Evolutionary conservation across 805 yeast genomes (phyloP), one percentile per base, ranked within the genome.

Genomic region (Sporopachydermia lactativora): DNA sequence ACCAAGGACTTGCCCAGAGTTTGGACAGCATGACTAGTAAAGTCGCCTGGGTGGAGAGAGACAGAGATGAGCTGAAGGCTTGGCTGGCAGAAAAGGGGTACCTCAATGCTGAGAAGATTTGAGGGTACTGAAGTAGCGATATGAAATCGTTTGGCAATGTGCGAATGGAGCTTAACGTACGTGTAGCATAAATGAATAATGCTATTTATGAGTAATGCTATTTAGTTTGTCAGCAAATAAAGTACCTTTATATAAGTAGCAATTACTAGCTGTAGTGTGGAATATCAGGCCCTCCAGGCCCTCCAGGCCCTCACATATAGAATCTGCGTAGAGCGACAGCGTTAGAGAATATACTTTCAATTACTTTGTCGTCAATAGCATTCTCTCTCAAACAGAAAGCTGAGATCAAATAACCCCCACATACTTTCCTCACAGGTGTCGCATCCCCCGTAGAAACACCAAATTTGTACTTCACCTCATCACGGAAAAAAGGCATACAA

Each of bases 1-100:
- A 76, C 55, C 75, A 75, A 59, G 66, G 72, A 43, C 67, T 77
- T 55, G 77, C 78, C 4, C 81, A 73, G 61, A 57, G 78, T n/a
- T 60, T 77, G 51, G 85, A 78, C 55, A 62, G 69, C 40, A 66
- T 77, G 43, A 64, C 68, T 40, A 57, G 80, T 39, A 77, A 74
- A 57, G 65, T 68, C 41, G 57, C 64, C 40, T 76, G 82, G 81
- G 65, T 75, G 28, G 47, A 59, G 42, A 73, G 82, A 54, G 84
- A 77, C 49, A 54, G 66, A 39, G 59, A 54, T 3, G 62, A 57
- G 11, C 68, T 77, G 41, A 47, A 58, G 35, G 53, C 61, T 28
- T 77, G 80, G 75, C 66, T 77, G 52, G 47, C 55, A 36, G 55
- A 57, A 18, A 48, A 61, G 46, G 60, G 58, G 46, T 50, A 55